Base-by-base conservation (phyloP, 2,329 filamentous ascomycete genomes). In the Trichoderma asperellum region DNA sequence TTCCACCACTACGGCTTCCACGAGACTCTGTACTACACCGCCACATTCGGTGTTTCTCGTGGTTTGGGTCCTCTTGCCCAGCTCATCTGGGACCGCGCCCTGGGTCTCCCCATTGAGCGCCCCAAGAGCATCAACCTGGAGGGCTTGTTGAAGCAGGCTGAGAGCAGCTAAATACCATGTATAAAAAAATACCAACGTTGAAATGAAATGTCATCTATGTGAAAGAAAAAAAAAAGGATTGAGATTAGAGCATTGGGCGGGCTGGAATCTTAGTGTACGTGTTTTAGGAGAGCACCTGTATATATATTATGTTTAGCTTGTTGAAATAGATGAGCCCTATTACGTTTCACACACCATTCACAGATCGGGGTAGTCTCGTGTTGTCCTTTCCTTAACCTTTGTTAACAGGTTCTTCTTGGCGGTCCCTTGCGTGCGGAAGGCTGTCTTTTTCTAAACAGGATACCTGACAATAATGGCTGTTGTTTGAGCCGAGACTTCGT, bases 1-100 rank as follows among this genome's bases (percentile, higher is more conserved):
- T 98, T 99, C 89, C 91, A 98, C 82, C 94, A 98, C 85, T 99
- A 97, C 79, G 96, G 95, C 70, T 97, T 99, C 89, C 91, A 92
- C 80, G 93, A 98, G 84, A 97, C 95, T 0, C 86, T 98, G 12
- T 99, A 98, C 86, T 99, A 98, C 84, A 91, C 89, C 4, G 89
- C 88, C 70, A 91, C 89, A 0, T 91, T 91, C 72, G 89, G 89
- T 71, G 89, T 91, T 14, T 89, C 87, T 70, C 83, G 89, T 74
- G 89, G 89, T 65, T 84, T 99, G 18, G 96, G 96, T 8, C 96
- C 96, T 27, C 86, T 99, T 60, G 94, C 94, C 55, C 96, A 99
- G 82, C 86, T 99, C 73, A 91, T 99, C 79, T 98, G 96, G 96
- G 95, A 98, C 80, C 89, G 96, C 61, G 94, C 94, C 18, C 83